phyloP scores from a whole-genome alignment of 768 basidiomycete genomes.

The Cystofilobasidium macerans region DNA sequence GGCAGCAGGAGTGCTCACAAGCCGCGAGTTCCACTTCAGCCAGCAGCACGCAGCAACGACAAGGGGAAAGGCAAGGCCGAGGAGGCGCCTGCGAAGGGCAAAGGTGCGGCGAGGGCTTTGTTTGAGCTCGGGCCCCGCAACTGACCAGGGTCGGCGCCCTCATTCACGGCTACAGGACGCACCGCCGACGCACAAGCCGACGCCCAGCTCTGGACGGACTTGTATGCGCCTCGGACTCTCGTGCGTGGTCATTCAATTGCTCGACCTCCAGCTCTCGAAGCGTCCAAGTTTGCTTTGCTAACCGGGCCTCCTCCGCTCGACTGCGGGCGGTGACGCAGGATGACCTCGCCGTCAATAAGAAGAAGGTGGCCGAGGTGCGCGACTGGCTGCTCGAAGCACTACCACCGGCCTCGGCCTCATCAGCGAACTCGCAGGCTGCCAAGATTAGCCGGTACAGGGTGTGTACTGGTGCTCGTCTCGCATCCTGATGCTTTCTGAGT shows the following conservation, averaged over 20 bases:
- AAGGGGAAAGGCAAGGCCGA: neutral
- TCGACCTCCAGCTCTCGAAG: neutral
- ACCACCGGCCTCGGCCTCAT: constrained; percentile 3
- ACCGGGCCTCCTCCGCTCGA: too few species aligned
- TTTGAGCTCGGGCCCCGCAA: too few species aligned
- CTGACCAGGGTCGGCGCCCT: too few species aligned
- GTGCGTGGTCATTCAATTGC: neutral
- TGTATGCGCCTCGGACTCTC: constrained; percentile 14
- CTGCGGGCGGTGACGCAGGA: neutral
- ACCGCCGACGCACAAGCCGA: neutral
- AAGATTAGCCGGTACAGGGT: constrained; percentile 65
- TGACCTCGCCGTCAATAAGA: constrained; percentile 33
- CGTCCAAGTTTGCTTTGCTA: neutral
- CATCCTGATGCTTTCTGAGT: too few species aligned
- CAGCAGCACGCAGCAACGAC: neutral
- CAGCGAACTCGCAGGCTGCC: neutral
- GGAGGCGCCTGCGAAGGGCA: neutral
- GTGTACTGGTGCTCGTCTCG: constrained; percentile 32
- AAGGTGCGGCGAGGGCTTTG: neutral
- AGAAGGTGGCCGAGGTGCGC: constrained; percentile 37
- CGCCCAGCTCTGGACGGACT: constrained; percentile 30
- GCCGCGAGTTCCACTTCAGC: neutral
- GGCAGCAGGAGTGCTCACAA: too few species aligned
- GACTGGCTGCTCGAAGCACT: constrained; percentile 32
- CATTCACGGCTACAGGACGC: neutral